phyloP scores from a whole-genome alignment of 2,329 filamentous ascomycete species.

The Fusarium sp. region DNA sequence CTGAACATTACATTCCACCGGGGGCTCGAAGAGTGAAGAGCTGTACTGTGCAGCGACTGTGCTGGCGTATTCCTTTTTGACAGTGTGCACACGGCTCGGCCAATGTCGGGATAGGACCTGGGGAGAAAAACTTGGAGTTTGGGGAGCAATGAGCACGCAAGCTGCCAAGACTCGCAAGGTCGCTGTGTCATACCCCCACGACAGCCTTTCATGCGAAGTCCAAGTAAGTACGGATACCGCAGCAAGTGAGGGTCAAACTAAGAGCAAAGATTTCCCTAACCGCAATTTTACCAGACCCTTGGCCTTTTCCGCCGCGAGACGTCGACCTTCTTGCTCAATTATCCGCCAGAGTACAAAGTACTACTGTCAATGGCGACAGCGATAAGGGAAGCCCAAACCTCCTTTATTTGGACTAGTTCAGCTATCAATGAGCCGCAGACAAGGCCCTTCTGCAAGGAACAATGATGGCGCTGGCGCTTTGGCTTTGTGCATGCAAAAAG shows the following conservation, averaged over 20 bases:
- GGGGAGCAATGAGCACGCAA: slow-evolving; percentile 9
- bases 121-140: slow-evolving; percentile 17
- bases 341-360: neutral
- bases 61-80: neutral
- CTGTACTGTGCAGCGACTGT: slow-evolving; percentile 24
- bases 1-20: neutral
- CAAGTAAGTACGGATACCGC: neutral
- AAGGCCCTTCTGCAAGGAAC: slow-evolving; percentile 43
- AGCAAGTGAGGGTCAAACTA: slow-evolving; percentile 4
- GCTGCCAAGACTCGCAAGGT: slow-evolving; percentile 13
- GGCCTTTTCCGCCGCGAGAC: slow-evolving; percentile 16
- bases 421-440: slow-evolving; percentile 43
- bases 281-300: slow-evolving; percentile 12
- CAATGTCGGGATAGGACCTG: slow-evolving; percentile 42
- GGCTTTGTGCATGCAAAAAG: slow-evolving; percentile 47
- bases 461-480: slow-evolving; percentile 39
- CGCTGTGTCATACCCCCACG: slow-evolving; percentile 26
- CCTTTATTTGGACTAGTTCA: slow-evolving; percentile 33
- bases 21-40: slow-evolving; percentile 8
- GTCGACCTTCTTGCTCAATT: slow-evolving; percentile 25
- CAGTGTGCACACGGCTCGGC: slow-evolving; percentile 44
- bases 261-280: slow-evolving; percentile 8
- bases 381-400: slow-evolving; percentile 25
- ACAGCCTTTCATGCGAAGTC: slow-evolving; percentile 27
- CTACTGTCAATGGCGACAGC: slow-evolving; percentile 15